These are phyloP conservation scores for Verticillium zaregamsianum DNA, from an alignment of 2,329 filamentous ascomycete species.

Conservation along the genomic window DNA sequence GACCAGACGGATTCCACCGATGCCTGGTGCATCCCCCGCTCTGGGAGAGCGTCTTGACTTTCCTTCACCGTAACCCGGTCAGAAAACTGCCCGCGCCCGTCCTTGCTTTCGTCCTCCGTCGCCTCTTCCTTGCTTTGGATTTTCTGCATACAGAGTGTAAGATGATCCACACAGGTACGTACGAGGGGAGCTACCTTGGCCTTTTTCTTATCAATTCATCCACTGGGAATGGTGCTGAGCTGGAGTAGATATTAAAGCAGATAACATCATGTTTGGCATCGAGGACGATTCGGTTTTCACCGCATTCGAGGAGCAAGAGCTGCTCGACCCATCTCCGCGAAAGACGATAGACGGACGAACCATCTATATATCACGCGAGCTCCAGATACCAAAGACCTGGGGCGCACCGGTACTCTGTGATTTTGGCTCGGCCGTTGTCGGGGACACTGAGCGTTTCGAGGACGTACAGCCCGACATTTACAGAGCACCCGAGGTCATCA, in stretches of 20 bases:
- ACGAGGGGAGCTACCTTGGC: neutral
- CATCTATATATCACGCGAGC: slow-evolving; percentile 37
- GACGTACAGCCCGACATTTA: slow-evolving; percentile 36
- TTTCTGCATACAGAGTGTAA: slow-evolving; percentile 41
- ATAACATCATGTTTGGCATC: slow-evolving; percentile 33
- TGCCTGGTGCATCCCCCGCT: slow-evolving; percentile 36
- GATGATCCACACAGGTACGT: slow-evolving; percentile 39
- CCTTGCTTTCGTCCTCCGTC: slow-evolving; percentile 29
- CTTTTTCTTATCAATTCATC: neutral
- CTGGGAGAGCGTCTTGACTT: slow-evolving; percentile 34
- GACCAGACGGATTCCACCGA: slow-evolving; percentile 28
- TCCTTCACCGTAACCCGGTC: slow-evolving; percentile 34
- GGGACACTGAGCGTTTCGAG: slow-evolving; percentile 26
- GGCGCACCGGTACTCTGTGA: slow-evolving; percentile 40
- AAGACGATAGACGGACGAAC: slow-evolving; percentile 34
- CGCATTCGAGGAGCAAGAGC: slow-evolving; percentile 35
- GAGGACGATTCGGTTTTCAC: slow-evolving; percentile 30
- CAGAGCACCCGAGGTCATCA: slow-evolving; percentile 41
- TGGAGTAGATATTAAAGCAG: slow-evolving; percentile 26
- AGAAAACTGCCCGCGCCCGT: slow-evolving; percentile 28
- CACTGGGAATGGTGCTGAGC: neutral
- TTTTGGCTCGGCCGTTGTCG: slow-evolving; percentile 40
- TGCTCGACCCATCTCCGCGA: slow-evolving; percentile 31
- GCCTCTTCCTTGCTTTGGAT: slow-evolving; percentile 38
- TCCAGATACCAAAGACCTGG: slow-evolving; percentile 24